Base-by-base conservation (phyloP, 2,329 filamentous ascomycete species). In the Pseudonectria buxi region DNA sequence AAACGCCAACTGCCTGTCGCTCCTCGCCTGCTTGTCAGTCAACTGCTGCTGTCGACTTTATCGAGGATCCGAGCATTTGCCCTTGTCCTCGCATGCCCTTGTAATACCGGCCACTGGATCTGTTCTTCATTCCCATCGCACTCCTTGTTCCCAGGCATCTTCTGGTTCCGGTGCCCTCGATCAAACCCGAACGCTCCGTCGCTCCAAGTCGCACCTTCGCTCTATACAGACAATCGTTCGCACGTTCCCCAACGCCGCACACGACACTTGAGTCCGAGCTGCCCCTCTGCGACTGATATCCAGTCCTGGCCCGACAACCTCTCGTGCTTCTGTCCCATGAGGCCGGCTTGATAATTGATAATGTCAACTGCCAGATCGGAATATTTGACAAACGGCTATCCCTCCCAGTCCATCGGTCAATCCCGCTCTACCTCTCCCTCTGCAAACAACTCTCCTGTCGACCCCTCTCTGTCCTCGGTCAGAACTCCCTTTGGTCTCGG, bases 301-400 rank as follows among this genome's bases (percentile, higher is more conserved):
- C 37, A 39, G 42, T 49, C 46, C 50, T 46, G 46, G 43, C 50
- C 50, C 30, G 47, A 37, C 50, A 52, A 45, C 39, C 39, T 28
- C 27, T 33, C 39, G 44, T 46, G 47, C 48, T 50, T 43, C 47
- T 45, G 43, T 53, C 53, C 47, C 49, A 72, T 71, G 68, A 71
- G 61, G 64, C 62, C 64, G 61, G 67, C 65, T 63, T 66, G 57
- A 68, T 86, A 88, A 88, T 88, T 72, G 76, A 88, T 90, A 88
- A 94, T 95, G 88, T 84, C 86, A 72, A 86, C 77, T 67, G 74
- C 82, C 63, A 83, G 87, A 76, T 78, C 86, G 56, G 86, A 94
- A 62, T 85, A 90, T 63, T 76, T 92, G 71, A 83, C 82, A 60
- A 78, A 92, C 64, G 86, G 86, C 68, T 89, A 86, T 65, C 77